Percentiles rank a stretch among this genome's conserved stretches.
Evolutionary conservation across 2,329 filamentous ascomycete genomes (phyloP).

Genomic region (Cercospora zeina): DNA sequence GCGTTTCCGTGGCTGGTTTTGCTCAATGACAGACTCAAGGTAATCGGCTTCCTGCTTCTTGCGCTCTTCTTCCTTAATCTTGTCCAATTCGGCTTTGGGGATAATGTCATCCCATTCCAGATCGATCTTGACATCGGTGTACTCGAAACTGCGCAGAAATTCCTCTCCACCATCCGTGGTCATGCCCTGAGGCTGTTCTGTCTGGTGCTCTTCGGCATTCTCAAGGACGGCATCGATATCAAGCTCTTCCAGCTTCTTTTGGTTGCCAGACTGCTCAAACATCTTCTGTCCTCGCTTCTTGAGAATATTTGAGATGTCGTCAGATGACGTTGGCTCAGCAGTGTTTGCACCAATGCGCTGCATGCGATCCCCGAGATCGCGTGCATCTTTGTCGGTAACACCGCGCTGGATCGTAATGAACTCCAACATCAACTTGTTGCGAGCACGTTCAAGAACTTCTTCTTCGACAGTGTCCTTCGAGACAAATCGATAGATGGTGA

Average conservation of each 20-base stretch:
- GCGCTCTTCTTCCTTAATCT: conserved; percentile 86
- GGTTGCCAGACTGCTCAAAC: conserved; percentile 96
- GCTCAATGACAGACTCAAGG: conserved; percentile 76
- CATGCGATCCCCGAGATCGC: conserved; percentile 79
- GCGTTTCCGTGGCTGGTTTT: conserved; percentile 77
- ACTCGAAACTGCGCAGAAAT: conserved; percentile 85
- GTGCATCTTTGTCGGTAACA: conserved; percentile 89
- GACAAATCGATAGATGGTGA: conserved; percentile 93
- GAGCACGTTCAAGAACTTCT: conserved; percentile 90
- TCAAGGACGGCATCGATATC: conserved; percentile 97
- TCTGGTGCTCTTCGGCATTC: conserved; percentile 95
- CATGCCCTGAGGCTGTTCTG: conserved; percentile 89
- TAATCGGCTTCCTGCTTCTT: conserved; percentile 80
- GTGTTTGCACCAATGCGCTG: conserved; percentile 58
- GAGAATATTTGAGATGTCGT: conserved; percentile 93
- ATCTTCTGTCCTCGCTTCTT: conserved; percentile 99
- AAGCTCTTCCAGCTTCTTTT: conserved; percentile 92
- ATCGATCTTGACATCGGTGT: conserved; percentile 95
- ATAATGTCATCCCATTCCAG: conserved; percentile 99
- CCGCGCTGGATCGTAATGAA: conserved; percentile 97
- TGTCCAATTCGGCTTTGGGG: conserved; percentile 85
- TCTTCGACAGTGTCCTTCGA: conserved; percentile 99
- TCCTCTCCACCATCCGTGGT: conserved; percentile 95
- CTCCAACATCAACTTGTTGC: conserved; percentile 95
- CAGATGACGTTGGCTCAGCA: conserved; percentile 82